Conservation (phyloP, 176 grass and related monocot genomes). For the Hyparrhenia diplandra region DNA sequence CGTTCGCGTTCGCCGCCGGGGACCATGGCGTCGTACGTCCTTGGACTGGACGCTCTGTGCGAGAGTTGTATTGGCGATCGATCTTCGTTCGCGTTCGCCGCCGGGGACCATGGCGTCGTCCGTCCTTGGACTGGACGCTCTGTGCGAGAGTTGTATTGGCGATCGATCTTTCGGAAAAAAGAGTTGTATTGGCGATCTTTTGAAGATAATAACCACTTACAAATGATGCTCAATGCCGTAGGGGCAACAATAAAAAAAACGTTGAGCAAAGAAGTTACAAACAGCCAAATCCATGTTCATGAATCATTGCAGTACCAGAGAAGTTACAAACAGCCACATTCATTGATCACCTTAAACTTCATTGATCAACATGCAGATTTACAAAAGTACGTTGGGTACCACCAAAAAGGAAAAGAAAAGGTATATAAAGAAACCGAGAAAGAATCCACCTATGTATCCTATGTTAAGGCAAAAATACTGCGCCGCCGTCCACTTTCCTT, state of each 20-base stretch:
- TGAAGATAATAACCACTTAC: too few relatives aligned
- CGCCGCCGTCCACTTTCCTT: conserved; percentile 11
- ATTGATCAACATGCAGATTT: conserved; percentile 1
- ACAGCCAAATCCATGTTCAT: neutral
- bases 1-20: too few relatives aligned
- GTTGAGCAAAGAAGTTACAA: neutral
- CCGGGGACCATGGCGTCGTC: too few relatives aligned
- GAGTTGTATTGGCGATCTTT: too few relatives aligned
- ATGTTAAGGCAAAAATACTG: neutral
- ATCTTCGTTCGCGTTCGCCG: too few relatives aligned
- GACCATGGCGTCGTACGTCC: too few relatives aligned
- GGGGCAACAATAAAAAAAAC: neutral
- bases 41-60: too few relatives aligned
- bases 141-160: too few relatives aligned
- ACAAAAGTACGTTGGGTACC: conserved; percentile 11
- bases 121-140: too few relatives aligned
- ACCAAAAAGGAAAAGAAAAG: neutral
- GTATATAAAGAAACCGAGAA: neutral
- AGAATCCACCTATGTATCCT: conserved; percentile 10
- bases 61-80: too few relatives aligned
- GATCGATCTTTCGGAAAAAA: too few relatives aligned
- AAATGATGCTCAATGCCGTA: neutral
- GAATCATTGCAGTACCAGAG: neutral
- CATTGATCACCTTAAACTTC: neutral
- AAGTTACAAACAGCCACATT: neutral